phyloP scores from a whole-genome alignment of 371 early-diverging fungal genomes.

The Rozella allomycis region DNA sequence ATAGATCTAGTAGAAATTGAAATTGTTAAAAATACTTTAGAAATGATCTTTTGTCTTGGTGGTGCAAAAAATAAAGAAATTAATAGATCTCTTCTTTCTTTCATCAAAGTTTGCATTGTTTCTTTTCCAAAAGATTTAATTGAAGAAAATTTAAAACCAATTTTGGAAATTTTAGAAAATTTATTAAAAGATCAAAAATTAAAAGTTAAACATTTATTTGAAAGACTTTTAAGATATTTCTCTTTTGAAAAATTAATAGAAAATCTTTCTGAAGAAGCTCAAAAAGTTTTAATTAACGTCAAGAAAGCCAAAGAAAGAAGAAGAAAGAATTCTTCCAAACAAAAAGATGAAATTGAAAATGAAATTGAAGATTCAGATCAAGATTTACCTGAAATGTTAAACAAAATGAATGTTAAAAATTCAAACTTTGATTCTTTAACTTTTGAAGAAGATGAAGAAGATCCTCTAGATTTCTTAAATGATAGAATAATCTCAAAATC shows the following conservation, averaged over 20 bases:
- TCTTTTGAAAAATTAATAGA: conserved; percentile 47
- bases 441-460: conserved; percentile 54
- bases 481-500: conserved; percentile 50
- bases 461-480: conserved; percentile 80
- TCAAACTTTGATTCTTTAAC: background rate
- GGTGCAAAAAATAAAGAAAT: conserved; percentile 65
- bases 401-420: conserved; percentile 13
- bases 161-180: conserved; percentile 32
- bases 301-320: conserved; percentile 10
- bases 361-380: conserved; percentile 3
- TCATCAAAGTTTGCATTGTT: conserved; percentile 76
- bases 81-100: conserved; percentile 68
- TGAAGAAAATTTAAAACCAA: conserved; percentile 19
- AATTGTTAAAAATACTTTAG: conserved; percentile 33
- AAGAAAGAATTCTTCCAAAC: conserved; percentile 10
- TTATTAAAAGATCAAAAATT: conserved; percentile 26
- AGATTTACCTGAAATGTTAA: conserved; percentile 4
- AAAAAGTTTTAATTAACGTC: conserved; percentile 34
- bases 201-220: conserved; percentile 74
- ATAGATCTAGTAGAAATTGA: conserved; percentile 21
- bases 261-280: conserved; percentile 69
- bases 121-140: conserved; percentile 42
- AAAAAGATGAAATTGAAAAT: background rate
- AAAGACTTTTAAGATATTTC: conserved; percentile 68
- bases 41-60: conserved; percentile 39